A percentile compares a stretch with the other conserved stretches of the same genome.
Evolutionary conservation across 129 eudicot species (phyloP).

Genomic region (Flaveria bidentis): DNA sequence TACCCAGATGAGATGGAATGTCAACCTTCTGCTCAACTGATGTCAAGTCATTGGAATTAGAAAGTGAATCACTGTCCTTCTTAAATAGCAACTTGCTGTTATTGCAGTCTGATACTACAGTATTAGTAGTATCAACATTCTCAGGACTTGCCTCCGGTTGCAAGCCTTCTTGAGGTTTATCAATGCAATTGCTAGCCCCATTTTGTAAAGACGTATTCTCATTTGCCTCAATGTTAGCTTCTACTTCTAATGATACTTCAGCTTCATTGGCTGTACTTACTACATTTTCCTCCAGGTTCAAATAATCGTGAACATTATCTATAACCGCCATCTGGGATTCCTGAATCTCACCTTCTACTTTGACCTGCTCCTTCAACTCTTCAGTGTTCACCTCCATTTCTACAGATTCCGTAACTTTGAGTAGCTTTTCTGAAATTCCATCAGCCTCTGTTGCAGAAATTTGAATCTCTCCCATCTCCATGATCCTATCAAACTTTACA

Average conservation of each 20-base stretch:
- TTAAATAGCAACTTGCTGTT: constrained; percentile 22
- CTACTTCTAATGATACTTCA: constrained; percentile 20
- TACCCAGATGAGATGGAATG: constrained; percentile 19
- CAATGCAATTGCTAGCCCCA: constrained; percentile 28
- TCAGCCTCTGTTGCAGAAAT: constrained; percentile 31
- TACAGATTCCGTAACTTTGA: constrained; percentile 27
- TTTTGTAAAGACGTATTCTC: constrained; percentile 25
- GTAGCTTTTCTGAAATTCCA: constrained; percentile 1
- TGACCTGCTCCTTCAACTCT: constrained; percentile 26
- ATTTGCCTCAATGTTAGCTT: constrained; percentile 16
- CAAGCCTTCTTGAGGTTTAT: constrained; percentile 30
- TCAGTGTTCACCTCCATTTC: constrained; percentile 29
- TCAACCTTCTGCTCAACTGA: constrained; percentile 35
- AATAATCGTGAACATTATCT: constrained; percentile 28
- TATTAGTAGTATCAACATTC: constrained; percentile 22
- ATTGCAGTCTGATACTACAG: constrained; percentile 24
- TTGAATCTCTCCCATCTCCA: constrained; percentile 35
- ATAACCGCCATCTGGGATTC: constrained; percentile 20
- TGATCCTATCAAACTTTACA: constrained; percentile 24
- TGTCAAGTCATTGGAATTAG: constrained; percentile 25
- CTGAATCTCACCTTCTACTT: constrained; percentile 26
- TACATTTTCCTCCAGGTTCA: constrained; percentile 25
- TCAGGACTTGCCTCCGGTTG: constrained; percentile 16
- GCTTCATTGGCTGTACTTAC: constrained; percentile 22
- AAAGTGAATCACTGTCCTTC: constrained; percentile 23